phyloP scores from a whole-genome alignment of 2,329 filamentous ascomycete genomes.

The Alternaria dauci region DNA sequence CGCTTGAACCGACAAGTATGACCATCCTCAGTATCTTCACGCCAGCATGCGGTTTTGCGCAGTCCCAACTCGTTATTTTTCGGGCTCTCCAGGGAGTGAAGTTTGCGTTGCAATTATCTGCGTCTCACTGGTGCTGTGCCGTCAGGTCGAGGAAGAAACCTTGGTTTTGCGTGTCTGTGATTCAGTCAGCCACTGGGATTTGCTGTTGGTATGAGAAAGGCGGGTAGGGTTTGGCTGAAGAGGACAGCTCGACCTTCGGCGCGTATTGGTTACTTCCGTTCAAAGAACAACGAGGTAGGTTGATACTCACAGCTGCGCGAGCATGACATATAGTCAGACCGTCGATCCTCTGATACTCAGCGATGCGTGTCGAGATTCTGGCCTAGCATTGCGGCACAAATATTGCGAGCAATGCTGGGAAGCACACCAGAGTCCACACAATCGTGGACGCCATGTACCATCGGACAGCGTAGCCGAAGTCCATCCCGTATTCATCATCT shows the following conservation, averaged over 20 bases:
- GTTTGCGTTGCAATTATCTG: slow-evolving; percentile 58
- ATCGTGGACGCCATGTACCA: not conserved
- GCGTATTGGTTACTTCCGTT: not conserved
- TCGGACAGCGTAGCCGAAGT: not conserved
- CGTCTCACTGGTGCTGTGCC: slow-evolving; percentile 45
- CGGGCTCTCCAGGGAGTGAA: slow-evolving; percentile 59
- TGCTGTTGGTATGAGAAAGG: slow-evolving; percentile 62
- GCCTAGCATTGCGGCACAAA: not conserved
- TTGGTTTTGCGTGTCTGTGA: slow-evolving; percentile 54
- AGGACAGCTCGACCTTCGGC: not conserved
- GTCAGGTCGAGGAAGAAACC: slow-evolving; percentile 36
- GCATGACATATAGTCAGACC: not conserved
- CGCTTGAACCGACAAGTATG: slow-evolving; percentile 56
- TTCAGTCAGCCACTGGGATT: slow-evolving; percentile 60
- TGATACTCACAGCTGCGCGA: not conserved
- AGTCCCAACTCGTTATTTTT: slow-evolving; percentile 53
- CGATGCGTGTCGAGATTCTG: not conserved
- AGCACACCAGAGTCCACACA: not conserved
- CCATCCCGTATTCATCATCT: not conserved
- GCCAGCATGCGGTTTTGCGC: slow-evolving; percentile 56
- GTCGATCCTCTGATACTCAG: not conserved
- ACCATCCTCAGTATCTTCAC: slow-evolving; percentile 55
- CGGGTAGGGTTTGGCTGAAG: slow-evolving; percentile 50
- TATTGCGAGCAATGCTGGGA: not conserved
- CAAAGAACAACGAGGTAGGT: not conserved